A percentile compares a stretch with the other conserved stretches of the same genome.
These are phyloP conservation scores for Syncephalastrum sp. DNA, from an alignment of 371 early-diverging fungal species.

Conservation along the genomic window DNA sequence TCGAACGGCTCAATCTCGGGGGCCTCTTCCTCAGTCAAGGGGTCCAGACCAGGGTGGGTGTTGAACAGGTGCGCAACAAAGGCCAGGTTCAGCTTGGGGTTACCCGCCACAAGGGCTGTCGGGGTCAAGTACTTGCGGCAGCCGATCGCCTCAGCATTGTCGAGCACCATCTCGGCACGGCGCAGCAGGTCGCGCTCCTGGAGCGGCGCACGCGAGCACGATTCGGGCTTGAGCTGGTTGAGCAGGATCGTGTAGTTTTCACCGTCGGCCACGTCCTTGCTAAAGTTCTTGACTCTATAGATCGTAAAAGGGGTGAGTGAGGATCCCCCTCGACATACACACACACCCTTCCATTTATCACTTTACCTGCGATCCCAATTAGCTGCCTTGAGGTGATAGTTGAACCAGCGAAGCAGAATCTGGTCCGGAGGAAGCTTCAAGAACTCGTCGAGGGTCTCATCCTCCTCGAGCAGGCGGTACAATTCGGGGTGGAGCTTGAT, in stretches of 20 bases:
- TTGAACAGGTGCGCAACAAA: slow-evolving; percentile 96
- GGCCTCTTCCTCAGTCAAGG: slow-evolving; percentile 83
- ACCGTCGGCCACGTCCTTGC: slow-evolving; percentile 90
- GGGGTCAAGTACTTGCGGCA: slow-evolving; percentile 94
- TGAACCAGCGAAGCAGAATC: slow-evolving; percentile 96
- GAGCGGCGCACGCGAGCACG: slow-evolving; percentile 83
- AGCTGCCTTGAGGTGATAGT: slow-evolving; percentile 95
- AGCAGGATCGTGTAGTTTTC: slow-evolving; percentile 93
- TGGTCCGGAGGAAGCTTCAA: slow-evolving; percentile 90
- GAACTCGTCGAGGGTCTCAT: slow-evolving; percentile 91
- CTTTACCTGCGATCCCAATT: slow-evolving; percentile 73
- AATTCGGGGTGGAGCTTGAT: slow-evolving; percentile 96
- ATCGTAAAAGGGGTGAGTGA: neutral
- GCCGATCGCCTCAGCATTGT: slow-evolving; percentile 88
- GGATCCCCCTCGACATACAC: no score
- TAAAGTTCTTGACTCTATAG: slow-evolving; percentile 83
- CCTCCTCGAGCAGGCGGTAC: slow-evolving; percentile 89
- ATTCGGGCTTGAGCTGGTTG: slow-evolving; percentile 84
- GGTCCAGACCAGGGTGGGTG: slow-evolving; percentile 90
- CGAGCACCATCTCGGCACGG: slow-evolving; percentile 87
- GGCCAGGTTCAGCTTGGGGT: slow-evolving; percentile 94
- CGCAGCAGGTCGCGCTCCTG: slow-evolving; percentile 71
- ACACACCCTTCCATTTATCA: neutral
- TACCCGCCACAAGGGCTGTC: slow-evolving; percentile 90
- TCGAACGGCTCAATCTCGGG: slow-evolving; percentile 89